Evolutionary conservation across 345 rosid species (phyloP).

Genomic region (Hibiscus trionum): DNA sequence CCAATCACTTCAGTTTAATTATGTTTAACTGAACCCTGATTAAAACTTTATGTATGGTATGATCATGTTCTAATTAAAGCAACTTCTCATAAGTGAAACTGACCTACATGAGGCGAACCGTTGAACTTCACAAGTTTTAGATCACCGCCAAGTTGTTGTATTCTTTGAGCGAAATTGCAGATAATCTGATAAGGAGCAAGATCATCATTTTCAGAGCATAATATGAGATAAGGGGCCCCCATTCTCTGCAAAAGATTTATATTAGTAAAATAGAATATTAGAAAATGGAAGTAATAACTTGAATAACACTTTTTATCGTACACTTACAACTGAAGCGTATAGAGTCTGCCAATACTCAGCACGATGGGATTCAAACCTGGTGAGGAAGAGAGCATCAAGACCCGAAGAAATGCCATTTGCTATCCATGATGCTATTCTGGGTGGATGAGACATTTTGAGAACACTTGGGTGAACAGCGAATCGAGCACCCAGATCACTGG

Average conservation of each 20-base stretch:
- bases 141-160: slow-evolving; percentile 69
- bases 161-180: slow-evolving; percentile 59
- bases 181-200: slow-evolving; percentile 71
- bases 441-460: slow-evolving; percentile 62
- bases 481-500: slow-evolving; percentile 65
- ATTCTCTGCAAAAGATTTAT: slow-evolving; percentile 38
- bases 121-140: slow-evolving; percentile 70
- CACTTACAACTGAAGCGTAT: slow-evolving; percentile 77
- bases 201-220: slow-evolving; percentile 75
- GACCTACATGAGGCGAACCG: slow-evolving; percentile 90
- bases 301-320: neutral
- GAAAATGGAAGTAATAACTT: neutral
- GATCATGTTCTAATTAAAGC: neutral
- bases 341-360: slow-evolving; percentile 92
- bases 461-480: slow-evolving; percentile 77
- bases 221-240: slow-evolving; percentile 75
- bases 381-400: slow-evolving; percentile 80
- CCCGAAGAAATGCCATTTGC: slow-evolving; percentile 66
- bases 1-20: neutral
- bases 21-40: neutral
- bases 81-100: slow-evolving; percentile 20
- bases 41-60: neutral
- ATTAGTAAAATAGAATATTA: slow-evolving; percentile 7
- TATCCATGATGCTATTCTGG: slow-evolving; percentile 58
- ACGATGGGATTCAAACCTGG: slow-evolving; percentile 80